These are phyloP conservation scores for Backusella tarrabulga DNA, from an alignment of 192 early-diverging fungal genomes.

Conservation along the genomic window DNA sequence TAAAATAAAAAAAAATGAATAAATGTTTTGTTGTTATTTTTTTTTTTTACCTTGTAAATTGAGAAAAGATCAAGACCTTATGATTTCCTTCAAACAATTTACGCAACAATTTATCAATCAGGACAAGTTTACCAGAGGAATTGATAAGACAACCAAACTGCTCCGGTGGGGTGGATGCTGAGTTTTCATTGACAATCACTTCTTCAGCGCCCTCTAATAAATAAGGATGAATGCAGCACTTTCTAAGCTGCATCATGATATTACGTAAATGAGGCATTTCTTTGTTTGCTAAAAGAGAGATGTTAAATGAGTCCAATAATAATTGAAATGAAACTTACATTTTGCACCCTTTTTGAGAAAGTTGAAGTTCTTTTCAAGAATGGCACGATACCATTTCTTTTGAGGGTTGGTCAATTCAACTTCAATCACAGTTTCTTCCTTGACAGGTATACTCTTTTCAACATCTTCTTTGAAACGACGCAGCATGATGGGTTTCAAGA, in stretches of 20 bases:
- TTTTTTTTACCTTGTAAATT: conserved; percentile 63
- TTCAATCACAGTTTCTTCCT: conserved; percentile 88
- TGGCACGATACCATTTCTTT: conserved; percentile 84
- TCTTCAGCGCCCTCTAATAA: conserved; percentile 77
- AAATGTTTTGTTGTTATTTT: background rate
- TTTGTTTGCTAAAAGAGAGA: conserved; percentile 38
- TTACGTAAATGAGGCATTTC: conserved; percentile 77
- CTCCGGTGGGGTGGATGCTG: conserved; percentile 52
- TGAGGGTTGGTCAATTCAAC: conserved; percentile 82
- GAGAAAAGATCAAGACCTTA: conserved; percentile 88
- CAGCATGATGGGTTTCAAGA: conserved; percentile 85
- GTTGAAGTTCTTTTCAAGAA: conserved; percentile 78
- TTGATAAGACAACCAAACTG: conserved; percentile 72
- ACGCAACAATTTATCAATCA: conserved; percentile 79
- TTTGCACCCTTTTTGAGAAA: conserved; percentile 79
- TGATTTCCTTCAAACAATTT: conserved; percentile 75
- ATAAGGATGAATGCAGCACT: conserved; percentile 89
- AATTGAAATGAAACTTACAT: conserved; percentile 12
- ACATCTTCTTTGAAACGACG: conserved; percentile 89
- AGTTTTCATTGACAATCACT: conserved; percentile 64
- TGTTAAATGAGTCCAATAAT: background rate
- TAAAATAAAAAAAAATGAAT: background rate
- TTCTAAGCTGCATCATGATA: conserved; percentile 87
- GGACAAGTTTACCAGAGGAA: conserved; percentile 75
- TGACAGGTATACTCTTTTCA: conserved; percentile 83